These are phyloP conservation scores for Oryza australiensis DNA, from an alignment of 176 grass and related monocot species.

Conservation along the genomic window DNA sequence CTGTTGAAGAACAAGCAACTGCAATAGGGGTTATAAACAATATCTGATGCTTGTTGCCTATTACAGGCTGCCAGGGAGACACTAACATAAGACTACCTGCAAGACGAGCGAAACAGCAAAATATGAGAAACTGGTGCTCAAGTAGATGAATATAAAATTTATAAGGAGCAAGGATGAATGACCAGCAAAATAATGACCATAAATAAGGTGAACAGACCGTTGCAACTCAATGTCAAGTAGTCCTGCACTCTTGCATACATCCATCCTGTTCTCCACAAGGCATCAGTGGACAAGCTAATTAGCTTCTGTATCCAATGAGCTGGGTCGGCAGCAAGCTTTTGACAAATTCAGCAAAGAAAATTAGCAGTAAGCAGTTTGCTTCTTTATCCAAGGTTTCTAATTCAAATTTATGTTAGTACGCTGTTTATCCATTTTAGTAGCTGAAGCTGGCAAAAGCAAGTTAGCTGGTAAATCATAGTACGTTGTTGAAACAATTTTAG, in stretches of 20 bases:
- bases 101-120: constrained; percentile 28
- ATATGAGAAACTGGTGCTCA: neutral
- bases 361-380: constrained; percentile 13
- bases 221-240: constrained; percentile 56
- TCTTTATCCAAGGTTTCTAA: constrained; percentile 7
- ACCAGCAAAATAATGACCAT: neutral
- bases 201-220: constrained; percentile 58
- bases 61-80: constrained; percentile 47
- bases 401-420: constrained; percentile 6
- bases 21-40: constrained; percentile 67
- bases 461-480: neutral
- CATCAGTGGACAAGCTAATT: constrained; percentile 36
- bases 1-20: constrained; percentile 50
- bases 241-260: constrained; percentile 70
- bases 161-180: neutral
- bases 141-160: neutral
- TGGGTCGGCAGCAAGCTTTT: constrained; percentile 59
- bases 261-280: constrained; percentile 75
- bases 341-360: constrained; percentile 30
- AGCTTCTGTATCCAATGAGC: constrained; percentile 70
- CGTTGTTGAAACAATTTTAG: too few relatives aligned
- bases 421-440: constrained; percentile 4
- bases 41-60: constrained; percentile 53
- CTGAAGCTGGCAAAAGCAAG: neutral
- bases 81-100: constrained; percentile 70